Conservation (phyloP, 345 rosid genomes). For the Trapa incisa region DNA sequence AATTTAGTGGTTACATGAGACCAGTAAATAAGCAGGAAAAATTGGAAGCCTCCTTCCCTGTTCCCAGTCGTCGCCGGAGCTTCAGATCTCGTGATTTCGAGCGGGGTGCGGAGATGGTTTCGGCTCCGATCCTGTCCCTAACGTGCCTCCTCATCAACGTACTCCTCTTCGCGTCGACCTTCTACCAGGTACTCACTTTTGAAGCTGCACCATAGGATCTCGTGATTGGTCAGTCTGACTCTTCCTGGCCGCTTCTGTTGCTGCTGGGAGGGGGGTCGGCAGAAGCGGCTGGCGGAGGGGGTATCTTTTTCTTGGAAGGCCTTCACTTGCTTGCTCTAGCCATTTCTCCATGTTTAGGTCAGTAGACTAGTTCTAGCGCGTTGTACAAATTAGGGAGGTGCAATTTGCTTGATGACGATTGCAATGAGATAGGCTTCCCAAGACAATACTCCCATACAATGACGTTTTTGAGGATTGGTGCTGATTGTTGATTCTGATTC, state of each 20-base stretch:
- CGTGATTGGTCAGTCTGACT: background rate
- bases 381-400: no score
- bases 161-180: constrained; percentile 56
- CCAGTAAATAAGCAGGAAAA: no score
- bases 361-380: no score
- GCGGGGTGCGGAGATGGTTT: constrained; percentile 24
- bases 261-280: background rate
- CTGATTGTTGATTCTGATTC: no score
- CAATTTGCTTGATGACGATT: no score
- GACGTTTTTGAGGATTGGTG: no score
- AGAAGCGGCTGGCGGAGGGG: background rate
- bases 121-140: constrained; percentile 51
- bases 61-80: background rate
- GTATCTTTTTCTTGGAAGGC: background rate
- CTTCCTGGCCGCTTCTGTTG: background rate
- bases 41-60: background rate
- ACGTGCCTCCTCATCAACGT: constrained; percentile 39
- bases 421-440: no score
- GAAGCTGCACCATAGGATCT: background rate
- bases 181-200: constrained; percentile 40
- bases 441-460: no score
- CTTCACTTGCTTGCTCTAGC: background rate
- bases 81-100: background rate
- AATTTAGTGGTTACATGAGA: no score
- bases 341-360: background rate